A percentile compares a stretch with the other conserved stretches of the same genome.
phyloP scores from a whole-genome alignment of 2,329 filamentous ascomycete species.

The Fusarium temperatum region DNA sequence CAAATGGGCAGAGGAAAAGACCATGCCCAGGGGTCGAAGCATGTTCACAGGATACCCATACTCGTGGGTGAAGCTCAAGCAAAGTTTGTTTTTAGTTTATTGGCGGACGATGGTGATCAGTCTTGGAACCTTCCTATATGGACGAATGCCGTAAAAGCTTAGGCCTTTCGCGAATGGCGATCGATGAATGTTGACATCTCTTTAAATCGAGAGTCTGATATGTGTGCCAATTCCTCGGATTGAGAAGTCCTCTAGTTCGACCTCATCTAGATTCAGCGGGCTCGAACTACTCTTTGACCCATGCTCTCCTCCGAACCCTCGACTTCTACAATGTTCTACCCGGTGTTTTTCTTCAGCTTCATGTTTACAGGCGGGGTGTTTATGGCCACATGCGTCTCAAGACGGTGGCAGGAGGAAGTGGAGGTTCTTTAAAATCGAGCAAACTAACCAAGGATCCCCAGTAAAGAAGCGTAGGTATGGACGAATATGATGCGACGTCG shows the following conservation, averaged over 20 bases:
- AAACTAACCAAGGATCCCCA: constrained; percentile 25
- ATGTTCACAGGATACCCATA: neutral
- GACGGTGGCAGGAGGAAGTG: constrained; percentile 24
- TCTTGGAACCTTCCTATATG: neutral
- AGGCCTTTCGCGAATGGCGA: neutral
- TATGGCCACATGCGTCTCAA: constrained; percentile 13
- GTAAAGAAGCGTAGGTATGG: constrained; percentile 1
- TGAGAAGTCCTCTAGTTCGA: neutral
- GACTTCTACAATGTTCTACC: neutral
- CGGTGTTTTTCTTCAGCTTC: constrained; percentile 3
- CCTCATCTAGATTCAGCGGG: neutral
- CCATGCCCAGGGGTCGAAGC: neutral
- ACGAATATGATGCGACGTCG: constrained; percentile 34
- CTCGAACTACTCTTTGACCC: neutral
- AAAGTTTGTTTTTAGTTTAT: constrained; percentile 5
- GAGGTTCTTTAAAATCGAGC: constrained; percentile 6
- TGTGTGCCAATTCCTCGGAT: neutral
- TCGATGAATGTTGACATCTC: constrained; percentile 12
- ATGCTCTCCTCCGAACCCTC: neutral
- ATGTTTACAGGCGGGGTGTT: constrained; percentile 25
- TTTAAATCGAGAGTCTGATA: neutral
- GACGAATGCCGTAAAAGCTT: neutral
- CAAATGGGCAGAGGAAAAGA: constrained; percentile 13
- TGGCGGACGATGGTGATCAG: neutral
- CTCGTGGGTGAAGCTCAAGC: neutral